Evolutionary conservation across 129 eudicot species (phyloP).

Genomic region (Lactuca sativa): DNA sequence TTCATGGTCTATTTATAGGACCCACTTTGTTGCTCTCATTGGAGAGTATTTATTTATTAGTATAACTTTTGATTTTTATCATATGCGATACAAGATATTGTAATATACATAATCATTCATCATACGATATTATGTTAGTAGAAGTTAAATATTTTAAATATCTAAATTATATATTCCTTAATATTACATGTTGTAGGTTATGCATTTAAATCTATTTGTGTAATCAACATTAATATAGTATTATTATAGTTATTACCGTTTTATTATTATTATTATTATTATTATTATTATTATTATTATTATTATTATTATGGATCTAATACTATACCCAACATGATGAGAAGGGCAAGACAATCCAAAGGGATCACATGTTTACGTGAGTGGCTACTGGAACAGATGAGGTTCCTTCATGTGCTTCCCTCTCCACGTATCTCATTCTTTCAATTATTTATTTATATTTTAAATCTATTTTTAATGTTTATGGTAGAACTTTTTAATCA

Average conservation of each 20-base stretch:
- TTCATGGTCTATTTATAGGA: conserved; percentile 30
- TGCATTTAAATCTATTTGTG: too few relatives aligned
- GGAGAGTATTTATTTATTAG: neutral
- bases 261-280: neutral
- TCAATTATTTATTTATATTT: neutral
- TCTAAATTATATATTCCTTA: too few relatives aligned
- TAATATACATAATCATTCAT: too few relatives aligned
- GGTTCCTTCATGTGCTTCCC: conserved; percentile 33
- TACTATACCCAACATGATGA: conserved; percentile 10
- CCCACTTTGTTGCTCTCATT: conserved; percentile 8
- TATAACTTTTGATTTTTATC: neutral
- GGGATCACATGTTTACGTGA: conserved; percentile 36
- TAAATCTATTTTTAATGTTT: neutral
- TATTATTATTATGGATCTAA: conserved; percentile 18
- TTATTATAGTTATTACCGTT: neutral
- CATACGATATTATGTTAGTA: too few relatives aligned
- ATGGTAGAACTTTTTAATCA: neutral
- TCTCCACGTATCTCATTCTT: conserved; percentile 42
- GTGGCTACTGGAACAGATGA: conserved; percentile 37
- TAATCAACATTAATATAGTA: neutral
- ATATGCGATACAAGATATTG: neutral
- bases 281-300: too few relatives aligned
- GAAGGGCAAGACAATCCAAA: conserved; percentile 23
- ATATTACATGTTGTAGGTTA: too few relatives aligned
- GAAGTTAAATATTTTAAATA: too few relatives aligned